Conservation (phyloP, 208 protist genomes). For the Crithidia bombi region DNA sequence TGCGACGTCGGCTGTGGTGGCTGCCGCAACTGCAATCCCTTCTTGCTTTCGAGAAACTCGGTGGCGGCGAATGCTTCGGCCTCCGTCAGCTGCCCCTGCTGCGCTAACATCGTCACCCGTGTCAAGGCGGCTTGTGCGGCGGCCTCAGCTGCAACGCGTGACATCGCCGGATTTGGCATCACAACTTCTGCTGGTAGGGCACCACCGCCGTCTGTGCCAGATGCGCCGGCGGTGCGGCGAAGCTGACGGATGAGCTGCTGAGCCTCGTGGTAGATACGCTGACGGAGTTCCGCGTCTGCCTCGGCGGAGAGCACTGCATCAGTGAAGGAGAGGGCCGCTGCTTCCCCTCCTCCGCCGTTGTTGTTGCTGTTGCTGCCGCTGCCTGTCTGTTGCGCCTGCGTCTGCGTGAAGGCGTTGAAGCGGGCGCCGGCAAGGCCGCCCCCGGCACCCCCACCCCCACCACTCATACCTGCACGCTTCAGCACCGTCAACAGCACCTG, state of each 20-base stretch:
- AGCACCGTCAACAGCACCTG: constrained; percentile 88
- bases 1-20: constrained; percentile 36
- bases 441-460: constrained; percentile 75
- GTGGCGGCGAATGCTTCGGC: constrained; percentile 52
- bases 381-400: not conserved
- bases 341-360: not conserved
- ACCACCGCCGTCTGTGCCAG: not conserved
- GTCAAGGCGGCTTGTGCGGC: constrained; percentile 22
- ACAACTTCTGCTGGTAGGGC: not conserved
- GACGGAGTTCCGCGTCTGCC: constrained; percentile 13
- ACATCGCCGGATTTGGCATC: not conserved
- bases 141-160: not conserved
- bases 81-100: constrained; percentile 40
- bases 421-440: constrained; percentile 21
- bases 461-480: constrained; percentile 25
- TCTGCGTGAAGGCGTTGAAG: constrained; percentile 35
- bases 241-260: constrained; percentile 18
- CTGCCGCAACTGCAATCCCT: constrained; percentile 5
- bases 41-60: constrained; percentile 54
- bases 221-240: not conserved
- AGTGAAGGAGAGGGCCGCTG: not conserved
- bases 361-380: not conserved
- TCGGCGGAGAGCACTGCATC: too few relatives aligned
- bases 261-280: constrained; percentile 19
- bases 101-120: constrained; percentile 35